These are phyloP conservation scores for Cerrena zonata DNA, from an alignment of 1,284 basidiomycete species.

Conservation along the genomic window DNA sequence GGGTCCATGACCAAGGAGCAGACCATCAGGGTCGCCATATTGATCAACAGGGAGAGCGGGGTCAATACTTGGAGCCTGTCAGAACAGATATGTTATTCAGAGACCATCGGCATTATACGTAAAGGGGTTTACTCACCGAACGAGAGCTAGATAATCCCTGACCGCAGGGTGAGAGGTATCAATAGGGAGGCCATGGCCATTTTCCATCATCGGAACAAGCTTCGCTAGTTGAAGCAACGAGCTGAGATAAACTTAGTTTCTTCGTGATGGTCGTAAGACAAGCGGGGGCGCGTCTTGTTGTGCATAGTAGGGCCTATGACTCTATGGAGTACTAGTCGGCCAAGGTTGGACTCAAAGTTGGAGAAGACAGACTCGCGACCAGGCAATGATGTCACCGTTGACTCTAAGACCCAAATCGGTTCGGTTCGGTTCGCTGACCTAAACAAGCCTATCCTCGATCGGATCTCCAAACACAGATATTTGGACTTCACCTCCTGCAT, in stretches of 20 bases:
- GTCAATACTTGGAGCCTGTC: conserved; percentile 68
- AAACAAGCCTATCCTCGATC: too few species aligned
- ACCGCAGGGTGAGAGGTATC: conserved; percentile 28
- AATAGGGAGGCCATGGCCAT: conserved; percentile 19
- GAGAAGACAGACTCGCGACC: too few species aligned
- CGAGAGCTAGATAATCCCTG: conserved; percentile 28
- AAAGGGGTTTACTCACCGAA: conserved; percentile 17
- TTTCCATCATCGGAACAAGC: conserved; percentile 18
- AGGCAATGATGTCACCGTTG: not conserved
- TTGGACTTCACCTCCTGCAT: not conserved
- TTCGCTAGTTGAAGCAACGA: not conserved
- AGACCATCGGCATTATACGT: not conserved
- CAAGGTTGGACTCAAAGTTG: too few species aligned
- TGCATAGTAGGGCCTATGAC: too few species aligned
- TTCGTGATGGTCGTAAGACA: not conserved
- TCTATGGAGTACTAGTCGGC: too few species aligned
- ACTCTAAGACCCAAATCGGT: too few species aligned
- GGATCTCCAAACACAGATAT: too few species aligned
- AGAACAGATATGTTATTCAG: not conserved
- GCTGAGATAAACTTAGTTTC: not conserved
- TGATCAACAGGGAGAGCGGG: conserved; percentile 70
- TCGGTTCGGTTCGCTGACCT: too few species aligned
- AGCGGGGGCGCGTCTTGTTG: too few species aligned
- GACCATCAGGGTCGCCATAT: conserved; percentile 55
- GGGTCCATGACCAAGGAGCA: conserved; percentile 54